Percentiles rank a stretch among this genome's conserved stretches.
These are phyloP conservation scores for Ploettnerulaceae sp. DNA, from an alignment of 2,329 filamentous ascomycete genomes.

Conservation along the genomic window DNA sequence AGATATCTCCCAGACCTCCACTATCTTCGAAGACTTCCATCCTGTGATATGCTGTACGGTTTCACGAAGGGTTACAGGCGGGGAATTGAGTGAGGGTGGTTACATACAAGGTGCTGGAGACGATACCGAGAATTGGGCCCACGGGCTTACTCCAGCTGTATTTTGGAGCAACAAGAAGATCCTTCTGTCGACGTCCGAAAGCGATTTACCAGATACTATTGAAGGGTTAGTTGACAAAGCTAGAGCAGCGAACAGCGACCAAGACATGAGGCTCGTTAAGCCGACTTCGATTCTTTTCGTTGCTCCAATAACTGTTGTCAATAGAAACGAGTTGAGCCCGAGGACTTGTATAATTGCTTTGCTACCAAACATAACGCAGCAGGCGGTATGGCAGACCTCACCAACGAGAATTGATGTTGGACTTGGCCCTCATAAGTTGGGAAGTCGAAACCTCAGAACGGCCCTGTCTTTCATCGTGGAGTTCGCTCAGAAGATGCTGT, in stretches of 20 bases:
- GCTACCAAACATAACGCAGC: constrained; percentile 40
- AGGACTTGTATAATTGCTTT: constrained; percentile 38
- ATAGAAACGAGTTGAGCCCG: neutral
- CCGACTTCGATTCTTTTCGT: constrained; percentile 31
- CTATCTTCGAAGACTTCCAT: constrained; percentile 55
- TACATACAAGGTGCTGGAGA: constrained; percentile 96
- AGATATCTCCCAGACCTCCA: constrained; percentile 36
- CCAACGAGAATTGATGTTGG: constrained; percentile 48
- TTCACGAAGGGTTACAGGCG: constrained; percentile 64
- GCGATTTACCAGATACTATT: constrained; percentile 54
- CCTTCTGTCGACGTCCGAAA: constrained; percentile 61
- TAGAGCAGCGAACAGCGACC: neutral
- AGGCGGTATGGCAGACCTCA: constrained; percentile 39
- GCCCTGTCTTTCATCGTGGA: constrained; percentile 49
- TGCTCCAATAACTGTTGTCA: constrained; percentile 16
- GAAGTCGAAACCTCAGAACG: constrained; percentile 74
- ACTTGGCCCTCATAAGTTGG: constrained; percentile 68
- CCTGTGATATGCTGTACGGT: constrained; percentile 82
- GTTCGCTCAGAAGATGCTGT: constrained; percentile 25
- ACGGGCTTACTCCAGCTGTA: constrained; percentile 67
- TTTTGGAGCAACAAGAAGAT: constrained; percentile 70
- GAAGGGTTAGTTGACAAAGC: constrained; percentile 37
- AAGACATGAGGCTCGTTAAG: constrained; percentile 18
- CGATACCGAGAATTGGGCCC: constrained; percentile 90
- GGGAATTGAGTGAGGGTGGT: constrained; percentile 63